These are phyloP conservation scores for Neopestalotiopsis rosae DNA, from an alignment of 2,329 filamentous ascomycete genomes.

Conservation along the genomic window DNA sequence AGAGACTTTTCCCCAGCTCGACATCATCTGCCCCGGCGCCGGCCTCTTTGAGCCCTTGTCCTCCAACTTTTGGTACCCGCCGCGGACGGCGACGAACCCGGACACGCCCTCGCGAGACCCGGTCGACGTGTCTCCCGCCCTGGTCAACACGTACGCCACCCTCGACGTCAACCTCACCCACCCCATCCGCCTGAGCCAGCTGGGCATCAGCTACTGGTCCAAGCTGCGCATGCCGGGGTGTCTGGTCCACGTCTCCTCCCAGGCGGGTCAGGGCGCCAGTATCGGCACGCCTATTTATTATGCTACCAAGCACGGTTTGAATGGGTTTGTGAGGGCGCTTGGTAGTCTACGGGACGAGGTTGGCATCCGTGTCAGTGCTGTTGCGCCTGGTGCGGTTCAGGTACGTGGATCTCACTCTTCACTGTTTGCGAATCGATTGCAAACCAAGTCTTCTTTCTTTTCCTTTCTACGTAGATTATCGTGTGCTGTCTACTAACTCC, in stretches of 20 bases:
- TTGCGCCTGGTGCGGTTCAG: constrained; percentile 5
- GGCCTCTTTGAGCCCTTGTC: constrained; percentile 36
- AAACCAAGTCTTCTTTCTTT: no score
- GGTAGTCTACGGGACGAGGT: constrained; percentile 5
- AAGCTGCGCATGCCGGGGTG: not conserved
- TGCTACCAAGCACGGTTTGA: constrained; percentile 10
- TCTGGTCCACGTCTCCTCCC: constrained; percentile 6
- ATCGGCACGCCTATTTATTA: constrained; percentile 15
- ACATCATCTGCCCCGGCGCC: constrained; percentile 16
- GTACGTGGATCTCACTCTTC: not conserved
- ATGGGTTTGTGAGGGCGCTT: constrained; percentile 9
- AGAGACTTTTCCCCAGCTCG: constrained; percentile 21
- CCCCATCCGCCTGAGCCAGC: constrained; percentile 43
- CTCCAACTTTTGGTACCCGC: constrained; percentile 43
- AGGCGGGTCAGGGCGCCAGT: constrained; percentile 11
- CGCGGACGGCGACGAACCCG: constrained; percentile 34
- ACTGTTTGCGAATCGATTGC: no score
- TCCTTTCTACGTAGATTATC: no score
- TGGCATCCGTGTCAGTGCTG: constrained; percentile 2
- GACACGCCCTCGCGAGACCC: constrained; percentile 32
- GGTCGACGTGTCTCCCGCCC: constrained; percentile 34
- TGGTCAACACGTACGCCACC: constrained; percentile 34
- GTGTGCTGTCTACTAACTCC: not conserved
- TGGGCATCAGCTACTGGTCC: constrained; percentile 43
- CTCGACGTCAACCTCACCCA: constrained; percentile 43